Percentiles rank a stretch among this genome's conserved stretches.
Evolutionary conservation across 345 rosid species (phyloP).

Genomic region (Ailanthus altissimus): DNA sequence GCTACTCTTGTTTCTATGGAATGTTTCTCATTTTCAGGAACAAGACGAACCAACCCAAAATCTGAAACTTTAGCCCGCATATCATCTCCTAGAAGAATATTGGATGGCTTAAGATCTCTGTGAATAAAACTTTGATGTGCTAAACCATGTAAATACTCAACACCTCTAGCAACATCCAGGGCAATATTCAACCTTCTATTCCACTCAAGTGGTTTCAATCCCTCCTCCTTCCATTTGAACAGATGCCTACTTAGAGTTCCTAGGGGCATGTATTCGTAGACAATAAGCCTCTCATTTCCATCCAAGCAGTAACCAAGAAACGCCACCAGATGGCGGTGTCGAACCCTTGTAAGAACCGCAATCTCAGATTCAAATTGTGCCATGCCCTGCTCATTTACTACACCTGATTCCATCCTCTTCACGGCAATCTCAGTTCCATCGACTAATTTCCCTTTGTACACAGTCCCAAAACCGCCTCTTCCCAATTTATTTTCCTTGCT

Average conservation of each 20-base stretch:
- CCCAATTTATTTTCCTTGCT: background rate
- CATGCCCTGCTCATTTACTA: slow-evolving; percentile 23
- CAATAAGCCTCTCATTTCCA: slow-evolving; percentile 5
- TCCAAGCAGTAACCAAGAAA: slow-evolving; percentile 37
- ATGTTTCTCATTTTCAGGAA: slow-evolving; percentile 24
- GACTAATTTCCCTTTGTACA: slow-evolving; percentile 18
- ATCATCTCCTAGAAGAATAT: slow-evolving; percentile 44
- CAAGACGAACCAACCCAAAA: slow-evolving; percentile 41
- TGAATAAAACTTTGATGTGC: slow-evolving; percentile 31
- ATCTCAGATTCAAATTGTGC: slow-evolving; percentile 40
- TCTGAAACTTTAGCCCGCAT: slow-evolving; percentile 41
- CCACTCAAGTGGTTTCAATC: slow-evolving; percentile 36
- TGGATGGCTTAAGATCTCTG: slow-evolving; percentile 34
- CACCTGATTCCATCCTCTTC: slow-evolving; percentile 31
- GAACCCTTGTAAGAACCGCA: slow-evolving; percentile 35
- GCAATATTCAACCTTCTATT: slow-evolving; percentile 35
- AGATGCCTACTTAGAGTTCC: slow-evolving; percentile 27
- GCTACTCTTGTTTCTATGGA: slow-evolving; percentile 36
- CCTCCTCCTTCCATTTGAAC: slow-evolving; percentile 30
- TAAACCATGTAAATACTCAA: slow-evolving; percentile 39
- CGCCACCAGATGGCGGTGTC: slow-evolving; percentile 38
- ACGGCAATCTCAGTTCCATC: slow-evolving; percentile 40
- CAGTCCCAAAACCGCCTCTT: slow-evolving; percentile 8
- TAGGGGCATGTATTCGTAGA: slow-evolving; percentile 1
- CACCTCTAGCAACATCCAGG: slow-evolving; percentile 44